Evolutionary conservation across 1,284 basidiomycete genomes (phyloP), one percentile per base, ranked within the genome.

Genomic region (Xanthoconium separans): DNA sequence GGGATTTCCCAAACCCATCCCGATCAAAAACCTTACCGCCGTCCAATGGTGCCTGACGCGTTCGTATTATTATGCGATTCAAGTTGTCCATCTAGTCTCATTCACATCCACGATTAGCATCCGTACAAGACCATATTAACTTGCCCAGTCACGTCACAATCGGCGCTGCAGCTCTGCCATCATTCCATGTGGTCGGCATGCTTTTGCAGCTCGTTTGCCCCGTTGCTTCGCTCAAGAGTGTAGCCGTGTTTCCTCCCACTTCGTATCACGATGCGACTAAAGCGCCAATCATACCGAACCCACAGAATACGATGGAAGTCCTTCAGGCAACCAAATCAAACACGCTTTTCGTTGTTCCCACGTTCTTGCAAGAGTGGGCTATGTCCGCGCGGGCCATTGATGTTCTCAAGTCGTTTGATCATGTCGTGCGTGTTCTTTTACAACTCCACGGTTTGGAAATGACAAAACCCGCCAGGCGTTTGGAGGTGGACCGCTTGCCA

Each of bases 1-100:
- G 0, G 62, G 65, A 3, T 68, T 68, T 39, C 67, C 67, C 0
- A 70, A 70, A 30, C 55, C 69, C 10, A 68, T 70, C 41, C 59
- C 58, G 6, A 53, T 60, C 18, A 69, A 54, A 4, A 40, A 56
- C 18, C 11, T 53, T 2, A 59, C 49, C 6, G 44, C 33, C 2
- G 29, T 61, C 8, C 57, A 58, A 18, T 65, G 56, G 57, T 65
- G 59, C 27, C 46, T 42, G 18, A 54, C 39, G 4, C 57, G 65
- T 69, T 22, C 42, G 57, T 58, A 3, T 36, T 13, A 13, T 6
- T 30, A 20, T 7, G 8, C 24, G 24, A 3, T 30, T 22, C 9
- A 3, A 4, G 22, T 1, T 5, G 2, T 3, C 7, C 18, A 13
- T 6, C 10, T 27, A 13, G 36, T 20, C 37, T 41, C 15, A 12